phyloP scores from a whole-genome alignment of 345 rosid genomes.

The Toxicodendron radicans region DNA sequence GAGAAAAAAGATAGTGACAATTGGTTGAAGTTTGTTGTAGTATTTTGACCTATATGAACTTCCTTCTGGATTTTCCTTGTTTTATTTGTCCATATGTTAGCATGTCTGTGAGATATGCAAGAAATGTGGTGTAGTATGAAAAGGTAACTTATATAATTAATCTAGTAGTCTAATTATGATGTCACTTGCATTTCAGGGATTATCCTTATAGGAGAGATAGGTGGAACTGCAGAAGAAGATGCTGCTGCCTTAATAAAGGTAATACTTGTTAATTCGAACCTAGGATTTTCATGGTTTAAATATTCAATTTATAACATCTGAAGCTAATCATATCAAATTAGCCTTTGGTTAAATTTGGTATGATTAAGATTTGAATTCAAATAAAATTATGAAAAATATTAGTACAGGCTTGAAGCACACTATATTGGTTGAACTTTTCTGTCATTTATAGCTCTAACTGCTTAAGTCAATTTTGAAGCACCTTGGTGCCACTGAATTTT shows the following conservation, averaged over 20 bases:
- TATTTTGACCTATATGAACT: neutral
- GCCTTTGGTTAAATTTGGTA: neutral
- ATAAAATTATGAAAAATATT: too few species aligned
- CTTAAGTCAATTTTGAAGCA: too few species aligned
- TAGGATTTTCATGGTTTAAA: neutral
- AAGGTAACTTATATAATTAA: neutral
- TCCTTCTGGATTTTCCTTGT: neutral
- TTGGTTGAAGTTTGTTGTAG: too few species aligned
- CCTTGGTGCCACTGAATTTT: too few species aligned
- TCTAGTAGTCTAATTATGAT: neutral
- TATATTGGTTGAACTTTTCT: too few species aligned
- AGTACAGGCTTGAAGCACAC: too few species aligned
- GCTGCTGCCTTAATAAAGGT: conserved; percentile 90
- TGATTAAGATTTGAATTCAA: neutral
- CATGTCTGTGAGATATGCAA: neutral
- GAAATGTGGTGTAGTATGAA: neutral
- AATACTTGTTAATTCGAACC: conserved; percentile 6
- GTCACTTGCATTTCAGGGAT: conserved; percentile 52
- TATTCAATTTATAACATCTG: conserved; percentile 1
- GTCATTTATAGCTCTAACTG: too few species aligned
- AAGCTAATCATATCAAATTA: neutral
- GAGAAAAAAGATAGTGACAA: neutral
- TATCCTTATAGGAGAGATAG: conserved; percentile 90
- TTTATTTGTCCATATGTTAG: too few species aligned
- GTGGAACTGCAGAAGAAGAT: conserved; percentile 98